phyloP scores from a whole-genome alignment of 73 alveolate genomes.

The Loxodes magnus region DNA sequence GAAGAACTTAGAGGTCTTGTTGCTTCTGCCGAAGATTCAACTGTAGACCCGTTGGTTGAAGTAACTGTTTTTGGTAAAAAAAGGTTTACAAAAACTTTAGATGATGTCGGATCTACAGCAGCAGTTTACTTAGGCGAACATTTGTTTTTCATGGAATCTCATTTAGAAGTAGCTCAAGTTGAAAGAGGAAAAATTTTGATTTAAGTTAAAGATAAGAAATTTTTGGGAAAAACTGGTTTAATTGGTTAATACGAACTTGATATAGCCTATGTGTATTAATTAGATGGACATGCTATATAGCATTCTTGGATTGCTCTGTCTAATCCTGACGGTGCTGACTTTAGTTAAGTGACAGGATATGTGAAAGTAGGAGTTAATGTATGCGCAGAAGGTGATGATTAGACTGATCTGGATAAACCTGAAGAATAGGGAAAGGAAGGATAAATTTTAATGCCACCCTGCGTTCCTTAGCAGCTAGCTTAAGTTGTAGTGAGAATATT shows the following conservation, averaged over 20 bases:
- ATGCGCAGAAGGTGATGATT: neutral
- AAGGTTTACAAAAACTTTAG: neutral
- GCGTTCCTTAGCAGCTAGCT: neutral
- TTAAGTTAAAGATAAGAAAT: neutral
- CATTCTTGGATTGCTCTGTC: constrained; percentile 8
- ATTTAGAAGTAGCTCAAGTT: neutral
- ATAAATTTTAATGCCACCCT: constrained; percentile 10
- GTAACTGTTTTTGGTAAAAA: constrained; percentile 5
- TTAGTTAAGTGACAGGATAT: constrained; percentile 6
- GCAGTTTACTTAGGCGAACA: neutral
- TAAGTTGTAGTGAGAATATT: neutral
- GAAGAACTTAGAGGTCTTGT: constrained; percentile 5
- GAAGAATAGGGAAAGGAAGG: constrained; percentile 4
- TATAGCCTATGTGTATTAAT: neutral
- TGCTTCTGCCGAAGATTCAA: neutral
- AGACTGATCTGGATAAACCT: neutral
- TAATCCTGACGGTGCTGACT: constrained; percentile 7
- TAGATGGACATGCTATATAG: neutral
- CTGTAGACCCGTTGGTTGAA: neutral
- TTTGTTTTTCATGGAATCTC: neutral
- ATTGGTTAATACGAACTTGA: constrained; percentile 6
- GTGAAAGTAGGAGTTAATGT: constrained; percentile 9
- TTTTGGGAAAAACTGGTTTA: neutral
- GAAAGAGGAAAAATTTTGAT: neutral
- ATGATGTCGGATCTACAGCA: neutral